Percentiles rank a stretch among this genome's conserved stretches.
phyloP scores from a whole-genome alignment of 139 green algal species.

The Haematococcus lacustris region DNA sequence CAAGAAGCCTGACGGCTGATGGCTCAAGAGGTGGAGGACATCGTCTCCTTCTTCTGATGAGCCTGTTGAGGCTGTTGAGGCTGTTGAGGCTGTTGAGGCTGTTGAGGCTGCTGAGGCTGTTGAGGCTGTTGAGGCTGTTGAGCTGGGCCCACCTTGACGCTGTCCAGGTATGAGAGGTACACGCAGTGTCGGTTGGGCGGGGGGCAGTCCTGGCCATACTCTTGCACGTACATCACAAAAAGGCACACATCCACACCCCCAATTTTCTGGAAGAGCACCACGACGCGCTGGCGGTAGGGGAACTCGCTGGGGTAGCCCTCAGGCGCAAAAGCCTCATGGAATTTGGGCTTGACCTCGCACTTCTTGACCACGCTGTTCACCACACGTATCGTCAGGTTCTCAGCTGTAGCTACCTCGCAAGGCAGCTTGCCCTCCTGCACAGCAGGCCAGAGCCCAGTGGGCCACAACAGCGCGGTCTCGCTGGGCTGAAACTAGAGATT shows the following conservation, averaged over 20 bases:
- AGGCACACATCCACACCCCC: too few species aligned
- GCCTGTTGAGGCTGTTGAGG: too few species aligned
- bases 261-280: slow-evolving; percentile 96
- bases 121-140: too few species aligned
- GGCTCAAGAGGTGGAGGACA: too few species aligned
- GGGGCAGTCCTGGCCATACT: slow-evolving; percentile 83
- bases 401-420: slow-evolving; percentile 46
- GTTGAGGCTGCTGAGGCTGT: too few species aligned
- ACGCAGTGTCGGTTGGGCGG: slow-evolving; percentile 81
- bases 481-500: too few species aligned
- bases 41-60: too few species aligned
- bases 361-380: slow-evolving; percentile 91
- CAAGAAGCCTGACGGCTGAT: too few species aligned
- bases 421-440: slow-evolving; percentile 29
- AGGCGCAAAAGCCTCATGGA: slow-evolving; percentile 44
- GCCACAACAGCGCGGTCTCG: too few species aligned
- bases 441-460: too few species aligned
- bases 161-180: slow-evolving; percentile 97
- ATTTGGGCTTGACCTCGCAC: slow-evolving; percentile 76
- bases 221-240: slow-evolving; percentile 84
- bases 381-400: slow-evolving; percentile 83
- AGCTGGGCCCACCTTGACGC: too few species aligned
- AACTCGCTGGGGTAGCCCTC: slow-evolving; percentile 66
- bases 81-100: too few species aligned
- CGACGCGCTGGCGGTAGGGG: slow-evolving; percentile 86